phyloP scores from a whole-genome alignment of 23 red algal species.

The Gracilariopsis chorda region DNA sequence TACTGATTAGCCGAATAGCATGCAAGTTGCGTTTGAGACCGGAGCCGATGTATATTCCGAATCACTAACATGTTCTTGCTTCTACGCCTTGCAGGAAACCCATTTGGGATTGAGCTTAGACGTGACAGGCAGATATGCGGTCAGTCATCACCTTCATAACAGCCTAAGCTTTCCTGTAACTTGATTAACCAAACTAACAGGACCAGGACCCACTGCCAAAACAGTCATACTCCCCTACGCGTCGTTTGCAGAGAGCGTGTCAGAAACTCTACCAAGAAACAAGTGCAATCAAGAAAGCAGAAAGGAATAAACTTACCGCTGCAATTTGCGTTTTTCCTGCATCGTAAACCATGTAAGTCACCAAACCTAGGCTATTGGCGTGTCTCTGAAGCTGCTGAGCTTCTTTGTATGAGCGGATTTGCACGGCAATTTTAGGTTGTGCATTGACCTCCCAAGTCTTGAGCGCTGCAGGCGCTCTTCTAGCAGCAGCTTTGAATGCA shows the following conservation, averaged over 20 bases:
- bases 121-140: too few species aligned
- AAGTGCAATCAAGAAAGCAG: not conserved
- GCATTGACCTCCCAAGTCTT: conserved; percentile 71
- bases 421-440: conserved; percentile 92
- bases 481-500: conserved; percentile 57
- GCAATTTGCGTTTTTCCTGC: conserved; percentile 92
- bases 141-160: conserved; percentile 54
- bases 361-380: conserved; percentile 14
- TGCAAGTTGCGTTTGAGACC: too few species aligned
- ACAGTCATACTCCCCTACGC: conserved; percentile 77
- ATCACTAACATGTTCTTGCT: too few species aligned
- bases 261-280: not conserved
- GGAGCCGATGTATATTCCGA: too few species aligned
- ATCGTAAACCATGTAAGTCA: conserved; percentile 75
- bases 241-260: not conserved
- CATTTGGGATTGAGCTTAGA: too few species aligned
- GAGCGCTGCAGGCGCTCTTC: not conserved
- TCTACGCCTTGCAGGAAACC: too few species aligned
- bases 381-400: conserved; percentile 31
- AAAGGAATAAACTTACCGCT: conserved; percentile 61
- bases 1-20: too few species aligned
- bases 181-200: conserved; percentile 65
- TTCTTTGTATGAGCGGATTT: conserved; percentile 41
- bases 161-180: conserved; percentile 81
- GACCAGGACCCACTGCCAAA: conserved; percentile 77